Base-by-base conservation (phyloP, 306 rosid genomes). In the Corylus heterophylla region DNA sequence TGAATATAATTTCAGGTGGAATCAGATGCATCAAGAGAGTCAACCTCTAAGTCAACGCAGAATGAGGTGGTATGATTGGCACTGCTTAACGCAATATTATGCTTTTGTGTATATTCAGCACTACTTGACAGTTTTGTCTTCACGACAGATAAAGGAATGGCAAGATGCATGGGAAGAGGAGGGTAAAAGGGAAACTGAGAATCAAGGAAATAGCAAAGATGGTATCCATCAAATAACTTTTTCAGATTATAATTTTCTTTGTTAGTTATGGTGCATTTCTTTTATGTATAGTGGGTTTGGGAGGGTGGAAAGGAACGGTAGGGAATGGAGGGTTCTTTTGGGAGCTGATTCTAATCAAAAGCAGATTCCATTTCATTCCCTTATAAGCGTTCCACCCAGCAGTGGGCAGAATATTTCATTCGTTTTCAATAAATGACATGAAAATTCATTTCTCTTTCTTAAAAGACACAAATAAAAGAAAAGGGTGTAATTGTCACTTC, bases 91-190 rank as follows among this genome's bases (percentile, higher is more conserved):
- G 12, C 42, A 1, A 55, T 75, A 63, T 79, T 75, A 27, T 13
- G 25, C 17, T 14, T 74, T 20, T 50, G 47, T 20, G 62, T 59
- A 35, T 69, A 45, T 59, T 8, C 66, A 17, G 61, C 76, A 66
- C 35, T 39, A 31, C 47, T 74, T 85, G 51, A 80, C 72, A 16
- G 81, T 78, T 47, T 80, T 79, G 48, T 71, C 61, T 69, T 80
- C 27, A 18, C 63, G 75, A 81, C 90, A 94, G 98, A 27, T 89
- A 54, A 86, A 82, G 77, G 96, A 91, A 74, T 90, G 98, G 98
- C 97, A 95, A 35, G 95, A 92, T 52, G 96, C 98, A 59, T 92
- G 98, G 92, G 88, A 92, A 48, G 93, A 89, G 73, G 88, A 83
- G 72, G 91, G 89, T 76, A 80, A 22, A 11, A 73, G 44, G 56